Percentiles rank a stretch among this genome's conserved stretches.
These are phyloP conservation scores for Diaporthe australafricana DNA, from an alignment of 2,329 filamentous ascomycete genomes.

Conservation along the genomic window DNA sequence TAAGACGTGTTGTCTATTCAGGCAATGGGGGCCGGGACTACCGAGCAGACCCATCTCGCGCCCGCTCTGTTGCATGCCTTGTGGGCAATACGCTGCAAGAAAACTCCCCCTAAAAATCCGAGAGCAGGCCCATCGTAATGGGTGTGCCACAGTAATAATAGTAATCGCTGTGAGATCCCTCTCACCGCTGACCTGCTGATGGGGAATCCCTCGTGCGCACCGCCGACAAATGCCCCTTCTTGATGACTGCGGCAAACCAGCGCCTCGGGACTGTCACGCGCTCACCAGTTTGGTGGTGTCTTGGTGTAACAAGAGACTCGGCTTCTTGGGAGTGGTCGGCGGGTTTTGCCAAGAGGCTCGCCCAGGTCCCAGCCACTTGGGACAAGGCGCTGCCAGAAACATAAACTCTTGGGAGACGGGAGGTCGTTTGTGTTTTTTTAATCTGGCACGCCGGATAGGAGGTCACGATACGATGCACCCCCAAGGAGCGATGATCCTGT, in stretches of 20 bases:
- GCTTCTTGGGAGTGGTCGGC: slow-evolving; percentile 2
- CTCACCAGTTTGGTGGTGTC: background rate
- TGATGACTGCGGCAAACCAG: background rate
- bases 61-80: slow-evolving; percentile 27
- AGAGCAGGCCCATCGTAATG: background rate
- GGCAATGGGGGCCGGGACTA: slow-evolving; percentile 24
- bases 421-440: background rate
- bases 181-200: slow-evolving; percentile 15
- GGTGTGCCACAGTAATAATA: too few relatives aligned
- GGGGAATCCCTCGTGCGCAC: background rate
- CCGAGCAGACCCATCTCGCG: slow-evolving; percentile 19
- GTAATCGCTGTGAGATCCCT: slow-evolving; percentile 1
- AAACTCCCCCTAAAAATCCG: background rate
- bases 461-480: slow-evolving; percentile 17
- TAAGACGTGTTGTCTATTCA: slow-evolving; percentile 19
- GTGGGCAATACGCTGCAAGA: slow-evolving; percentile 11
- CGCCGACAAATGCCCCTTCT: background rate
- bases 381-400: slow-evolving; percentile 23
- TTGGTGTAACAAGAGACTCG: background rate
- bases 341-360: slow-evolving; percentile 17
- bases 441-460: background rate
- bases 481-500: background rate
- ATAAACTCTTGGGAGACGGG: background rate
- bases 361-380: slow-evolving; percentile 25
- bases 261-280: background rate